Evolutionary conservation across 805 yeast species (phyloP).

Genomic region (Yamadazyma paraphyllophila): DNA sequence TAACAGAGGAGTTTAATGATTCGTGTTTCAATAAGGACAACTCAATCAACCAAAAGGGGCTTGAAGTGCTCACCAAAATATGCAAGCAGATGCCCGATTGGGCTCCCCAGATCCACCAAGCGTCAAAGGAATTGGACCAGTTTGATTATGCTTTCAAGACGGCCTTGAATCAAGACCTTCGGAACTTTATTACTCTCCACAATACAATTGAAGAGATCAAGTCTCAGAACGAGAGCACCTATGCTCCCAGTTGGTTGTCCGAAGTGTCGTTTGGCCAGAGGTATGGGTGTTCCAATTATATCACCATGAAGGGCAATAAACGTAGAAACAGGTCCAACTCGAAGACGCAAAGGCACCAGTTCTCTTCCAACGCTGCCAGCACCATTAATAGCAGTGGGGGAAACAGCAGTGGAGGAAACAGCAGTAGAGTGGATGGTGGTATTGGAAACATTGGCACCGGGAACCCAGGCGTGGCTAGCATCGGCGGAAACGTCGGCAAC

Average conservation of each 20-base stretch:
- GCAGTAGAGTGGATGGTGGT: background rate
- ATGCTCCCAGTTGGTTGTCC: conserved; percentile 30
- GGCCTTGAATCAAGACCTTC: conserved; percentile 27
- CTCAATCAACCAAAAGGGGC: conserved; percentile 22
- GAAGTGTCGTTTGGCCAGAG: conserved; percentile 39
- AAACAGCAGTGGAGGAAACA: background rate
- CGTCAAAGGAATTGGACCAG: conserved; percentile 22
- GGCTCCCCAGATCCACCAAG: conserved; percentile 30
- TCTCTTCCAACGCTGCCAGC: background rate
- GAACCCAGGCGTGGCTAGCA: background rate
- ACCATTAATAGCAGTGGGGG: background rate
- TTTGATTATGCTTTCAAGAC: conserved; percentile 32
- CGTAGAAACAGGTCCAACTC: conserved; percentile 12
- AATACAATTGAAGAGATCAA: conserved; percentile 25
- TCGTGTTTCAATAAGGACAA: conserved; percentile 32
- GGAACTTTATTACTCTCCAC: conserved; percentile 26
- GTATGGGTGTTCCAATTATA: conserved; percentile 38
- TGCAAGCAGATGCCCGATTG: conserved; percentile 32
- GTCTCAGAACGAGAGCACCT: conserved; percentile 20
- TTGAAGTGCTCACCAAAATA: conserved; percentile 25
- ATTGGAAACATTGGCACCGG: background rate
- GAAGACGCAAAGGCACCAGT: conserved; percentile 2
- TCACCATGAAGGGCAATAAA: conserved; percentile 12
- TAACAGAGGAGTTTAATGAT: conserved; percentile 23
- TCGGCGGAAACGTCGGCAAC: too few relatives aligned